Conservation (phyloP, 768 basidiomycete species). For the Termitomyces sp. region DNA sequence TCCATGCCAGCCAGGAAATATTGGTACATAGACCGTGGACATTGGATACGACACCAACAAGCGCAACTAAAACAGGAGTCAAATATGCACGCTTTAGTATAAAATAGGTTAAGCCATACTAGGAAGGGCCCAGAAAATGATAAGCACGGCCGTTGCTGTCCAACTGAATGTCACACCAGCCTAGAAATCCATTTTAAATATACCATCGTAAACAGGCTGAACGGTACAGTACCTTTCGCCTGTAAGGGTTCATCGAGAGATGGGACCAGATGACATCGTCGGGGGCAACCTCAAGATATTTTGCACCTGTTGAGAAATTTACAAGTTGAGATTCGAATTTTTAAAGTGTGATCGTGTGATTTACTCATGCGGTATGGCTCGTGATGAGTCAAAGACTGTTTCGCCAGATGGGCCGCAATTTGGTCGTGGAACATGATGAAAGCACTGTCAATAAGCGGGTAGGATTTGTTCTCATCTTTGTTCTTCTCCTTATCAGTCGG, state of each 20-base stretch:
- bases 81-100: not conserved
- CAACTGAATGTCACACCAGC: slow-evolving; percentile 62
- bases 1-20: slow-evolving; percentile 75
- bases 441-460: slow-evolving; percentile 62
- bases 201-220: not conserved
- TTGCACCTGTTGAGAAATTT: slow-evolving; percentile 29
- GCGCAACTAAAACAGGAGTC: slow-evolving; percentile 42
- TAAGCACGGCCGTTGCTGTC: slow-evolving; percentile 69
- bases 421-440: slow-evolving; percentile 92
- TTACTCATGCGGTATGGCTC: slow-evolving; percentile 63
- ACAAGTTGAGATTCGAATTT: not conserved
- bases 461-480: slow-evolving; percentile 23
- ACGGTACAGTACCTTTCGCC: slow-evolving; percentile 47
- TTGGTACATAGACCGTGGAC: slow-evolving; percentile 60
- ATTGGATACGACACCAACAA: slow-evolving; percentile 86
- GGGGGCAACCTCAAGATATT: slow-evolving; percentile 80
- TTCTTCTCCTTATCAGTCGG: slow-evolving; percentile 5
- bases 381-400: slow-evolving; percentile 71
- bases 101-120: slow-evolving; percentile 35
- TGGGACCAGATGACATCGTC: slow-evolving; percentile 92
- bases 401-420: slow-evolving; percentile 87
- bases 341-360: not conserved
- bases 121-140: slow-evolving; percentile 87
- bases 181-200: slow-evolving; percentile 14
- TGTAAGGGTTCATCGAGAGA: slow-evolving; percentile 85